Evolutionary conservation across 371 early-diverging fungal genomes (phyloP).

Genomic region (Syncephalis fuscata): DNA sequence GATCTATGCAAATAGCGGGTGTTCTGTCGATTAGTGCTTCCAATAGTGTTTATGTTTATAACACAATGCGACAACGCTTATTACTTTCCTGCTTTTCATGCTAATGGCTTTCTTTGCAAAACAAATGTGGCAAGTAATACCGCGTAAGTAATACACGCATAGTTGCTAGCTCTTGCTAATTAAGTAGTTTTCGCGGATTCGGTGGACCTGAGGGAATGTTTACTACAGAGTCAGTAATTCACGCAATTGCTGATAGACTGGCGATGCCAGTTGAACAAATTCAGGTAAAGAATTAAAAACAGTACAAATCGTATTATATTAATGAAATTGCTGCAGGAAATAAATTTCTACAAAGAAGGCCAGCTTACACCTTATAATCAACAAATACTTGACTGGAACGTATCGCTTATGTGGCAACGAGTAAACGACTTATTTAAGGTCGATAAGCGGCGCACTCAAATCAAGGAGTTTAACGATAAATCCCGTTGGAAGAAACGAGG

Average conservation of each 20-base stretch:
- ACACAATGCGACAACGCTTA: slow-evolving; percentile 57
- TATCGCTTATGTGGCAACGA: slow-evolving; percentile 41
- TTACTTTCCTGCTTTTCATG: slow-evolving; percentile 37
- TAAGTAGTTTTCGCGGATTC: slow-evolving; percentile 44
- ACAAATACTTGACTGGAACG: slow-evolving; percentile 40
- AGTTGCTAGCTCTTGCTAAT: too few relatives aligned
- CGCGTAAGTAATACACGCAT: too few relatives aligned
- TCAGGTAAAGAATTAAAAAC: slow-evolving; percentile 11
- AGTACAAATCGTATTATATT: not conserved
- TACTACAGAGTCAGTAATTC: slow-evolving; percentile 46
- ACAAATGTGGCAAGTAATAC: slow-evolving; percentile 65
- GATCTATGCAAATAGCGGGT: too few relatives aligned
- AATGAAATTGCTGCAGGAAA: slow-evolving; percentile 5
- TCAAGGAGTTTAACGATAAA: slow-evolving; percentile 37
- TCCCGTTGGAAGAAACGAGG: slow-evolving; percentile 56
- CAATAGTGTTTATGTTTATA: too few relatives aligned
- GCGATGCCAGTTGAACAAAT: slow-evolving; percentile 25
- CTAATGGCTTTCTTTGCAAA: slow-evolving; percentile 42
- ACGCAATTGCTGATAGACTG: slow-evolving; percentile 43
- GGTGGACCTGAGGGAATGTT: slow-evolving; percentile 66
- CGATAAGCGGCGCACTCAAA: slow-evolving; percentile 17
- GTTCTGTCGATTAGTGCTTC: too few relatives aligned
- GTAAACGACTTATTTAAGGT: slow-evolving; percentile 21
- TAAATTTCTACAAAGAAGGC: slow-evolving; percentile 45
- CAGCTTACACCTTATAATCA: slow-evolving; percentile 46